Conservation (phyloP, 2,329 filamentous ascomycete species). For the Pseudocercospora pini-densiflorae region DNA sequence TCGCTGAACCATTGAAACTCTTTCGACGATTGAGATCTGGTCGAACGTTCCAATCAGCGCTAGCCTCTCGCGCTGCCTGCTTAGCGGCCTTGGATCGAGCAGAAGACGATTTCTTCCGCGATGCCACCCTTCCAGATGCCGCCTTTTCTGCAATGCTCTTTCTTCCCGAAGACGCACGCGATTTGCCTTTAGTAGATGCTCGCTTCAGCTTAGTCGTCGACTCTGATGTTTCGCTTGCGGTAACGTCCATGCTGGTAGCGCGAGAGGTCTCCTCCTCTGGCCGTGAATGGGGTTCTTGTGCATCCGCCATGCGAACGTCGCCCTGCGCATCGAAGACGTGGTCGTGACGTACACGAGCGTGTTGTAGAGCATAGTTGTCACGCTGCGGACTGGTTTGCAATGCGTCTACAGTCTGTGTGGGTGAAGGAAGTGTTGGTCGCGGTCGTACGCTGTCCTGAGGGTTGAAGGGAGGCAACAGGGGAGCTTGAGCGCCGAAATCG, state of each 20-base stretch:
- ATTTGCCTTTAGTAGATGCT: slow-evolving; percentile 53
- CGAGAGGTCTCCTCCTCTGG: slow-evolving; percentile 41
- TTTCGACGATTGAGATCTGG: slow-evolving; percentile 30
- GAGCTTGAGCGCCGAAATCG: slow-evolving; percentile 24
- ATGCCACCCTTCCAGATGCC: slow-evolving; percentile 33
- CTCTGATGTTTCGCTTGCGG: slow-evolving; percentile 31
- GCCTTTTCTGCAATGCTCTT: slow-evolving; percentile 43
- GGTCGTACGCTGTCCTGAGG: slow-evolving; percentile 24
- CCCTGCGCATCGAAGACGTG: not conserved
- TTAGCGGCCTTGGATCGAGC: slow-evolving; percentile 39
- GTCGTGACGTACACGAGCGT: not conserved
- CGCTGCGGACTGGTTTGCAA: slow-evolving; percentile 18
- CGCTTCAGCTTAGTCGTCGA: slow-evolving; percentile 32
- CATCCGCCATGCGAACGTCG: slow-evolving; percentile 23
- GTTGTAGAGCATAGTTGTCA: slow-evolving; percentile 7
- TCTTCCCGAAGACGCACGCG: slow-evolving; percentile 45
- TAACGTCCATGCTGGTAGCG: slow-evolving; percentile 32
- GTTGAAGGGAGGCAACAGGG: slow-evolving; percentile 36
- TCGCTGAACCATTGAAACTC: slow-evolving; percentile 30
- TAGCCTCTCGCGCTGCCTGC: slow-evolving; percentile 13
- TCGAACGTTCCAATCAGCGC: slow-evolving; percentile 15
- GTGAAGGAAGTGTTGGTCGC: slow-evolving; percentile 30
- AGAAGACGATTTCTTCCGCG: slow-evolving; percentile 40
- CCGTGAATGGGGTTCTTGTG: slow-evolving; percentile 46
- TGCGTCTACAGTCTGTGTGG: slow-evolving; percentile 29